A percentile compares a stretch with the other conserved stretches of the same genome.
Evolutionary conservation across 169 alveolate species (phyloP).

Genomic region (Plasmodium ovale): DNA sequence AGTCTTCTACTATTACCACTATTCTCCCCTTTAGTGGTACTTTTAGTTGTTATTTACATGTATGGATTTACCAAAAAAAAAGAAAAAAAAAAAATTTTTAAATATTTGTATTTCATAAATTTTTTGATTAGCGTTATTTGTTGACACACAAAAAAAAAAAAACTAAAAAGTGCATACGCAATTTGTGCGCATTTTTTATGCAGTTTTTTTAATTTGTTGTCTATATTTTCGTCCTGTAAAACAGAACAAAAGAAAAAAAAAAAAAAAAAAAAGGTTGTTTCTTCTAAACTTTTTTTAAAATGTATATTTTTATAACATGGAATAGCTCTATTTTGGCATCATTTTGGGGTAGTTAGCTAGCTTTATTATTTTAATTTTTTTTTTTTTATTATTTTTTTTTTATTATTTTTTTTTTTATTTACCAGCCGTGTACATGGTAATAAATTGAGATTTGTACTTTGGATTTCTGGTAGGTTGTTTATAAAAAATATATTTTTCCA

Average conservation of each 20-base stretch:
- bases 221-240: slow-evolving; percentile 64
- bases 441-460: slow-evolving; percentile 72
- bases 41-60: too few species aligned
- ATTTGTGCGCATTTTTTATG: too few species aligned
- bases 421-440: slow-evolving; percentile 75
- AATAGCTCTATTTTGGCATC: background rate
- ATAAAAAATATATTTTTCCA: slow-evolving; percentile 87
- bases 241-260: background rate
- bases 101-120: too few species aligned
- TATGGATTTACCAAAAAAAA: too few species aligned
- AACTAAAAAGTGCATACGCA: too few species aligned
- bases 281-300: too few species aligned
- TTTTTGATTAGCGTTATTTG: too few species aligned
- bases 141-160: too few species aligned
- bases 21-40: too few species aligned
- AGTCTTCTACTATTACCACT: too few species aligned
- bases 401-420: background rate
- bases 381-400: background rate
- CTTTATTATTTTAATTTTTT: background rate
- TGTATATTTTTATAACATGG: too few species aligned
- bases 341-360: background rate
- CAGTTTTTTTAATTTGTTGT: slow-evolving; percentile 75
- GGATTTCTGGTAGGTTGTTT: slow-evolving; percentile 89
- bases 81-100: too few species aligned
- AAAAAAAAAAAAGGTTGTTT: background rate